Conservation (phyloP, 345 rosid genomes). For the Gynandropsis gynandra region DNA sequence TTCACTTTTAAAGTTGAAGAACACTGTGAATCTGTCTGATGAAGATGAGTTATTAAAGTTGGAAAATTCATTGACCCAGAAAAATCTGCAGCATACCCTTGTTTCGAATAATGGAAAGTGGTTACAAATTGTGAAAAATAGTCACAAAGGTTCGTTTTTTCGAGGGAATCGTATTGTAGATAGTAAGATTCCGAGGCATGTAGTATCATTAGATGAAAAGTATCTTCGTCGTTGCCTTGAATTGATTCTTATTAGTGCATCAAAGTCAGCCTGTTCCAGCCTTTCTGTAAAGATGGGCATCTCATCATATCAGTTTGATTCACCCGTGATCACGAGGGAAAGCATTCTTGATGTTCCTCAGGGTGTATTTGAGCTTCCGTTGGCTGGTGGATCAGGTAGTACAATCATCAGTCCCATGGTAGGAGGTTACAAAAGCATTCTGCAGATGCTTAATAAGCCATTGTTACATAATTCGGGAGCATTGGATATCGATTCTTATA, state of each 20-base stretch:
- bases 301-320: constrained; percentile 31
- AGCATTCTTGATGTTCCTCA: constrained; percentile 33
- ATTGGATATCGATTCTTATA: constrained; percentile 29
- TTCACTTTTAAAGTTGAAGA: constrained; percentile 23
- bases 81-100: constrained; percentile 33
- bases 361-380: constrained; percentile 45
- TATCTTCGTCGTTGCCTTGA: constrained; percentile 71
- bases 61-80: constrained; percentile 32
- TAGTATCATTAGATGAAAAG: constrained; percentile 68
- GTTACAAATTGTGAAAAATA: constrained; percentile 40
- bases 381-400: constrained; percentile 40
- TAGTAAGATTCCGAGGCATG: constrained; percentile 59
- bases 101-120: constrained; percentile 40
- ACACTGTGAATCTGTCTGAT: constrained; percentile 21
- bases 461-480: constrained; percentile 37
- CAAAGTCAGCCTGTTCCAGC: constrained; percentile 38
- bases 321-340: constrained; percentile 26
- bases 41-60: constrained; percentile 20
- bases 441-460: constrained; percentile 55
- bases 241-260: constrained; percentile 44
- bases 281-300: constrained; percentile 29
- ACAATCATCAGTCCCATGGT: constrained; percentile 43
- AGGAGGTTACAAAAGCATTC: constrained; percentile 54
- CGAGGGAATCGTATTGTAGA: constrained; percentile 37
- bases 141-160: constrained; percentile 39